These are phyloP conservation scores for Penicillium atrosanguineum DNA, from an alignment of 495 filamentous ascomycete species.

Conservation along the genomic window DNA sequence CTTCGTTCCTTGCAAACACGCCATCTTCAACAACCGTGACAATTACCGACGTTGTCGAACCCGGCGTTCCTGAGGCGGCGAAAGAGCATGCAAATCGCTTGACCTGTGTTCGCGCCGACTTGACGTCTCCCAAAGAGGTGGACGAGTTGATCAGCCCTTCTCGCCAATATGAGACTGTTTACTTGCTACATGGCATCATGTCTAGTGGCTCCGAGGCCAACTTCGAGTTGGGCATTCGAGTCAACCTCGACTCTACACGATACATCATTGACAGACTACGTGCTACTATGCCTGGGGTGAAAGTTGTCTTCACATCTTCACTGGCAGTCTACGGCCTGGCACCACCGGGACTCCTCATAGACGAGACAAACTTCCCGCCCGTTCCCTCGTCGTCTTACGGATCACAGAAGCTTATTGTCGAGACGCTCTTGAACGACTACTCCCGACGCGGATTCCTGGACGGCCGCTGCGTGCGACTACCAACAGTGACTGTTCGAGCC, in stretches of 20 bases:
- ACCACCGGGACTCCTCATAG: slow-evolving; percentile 43
- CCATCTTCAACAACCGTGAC: slow-evolving; percentile 51
- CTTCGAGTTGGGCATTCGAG: slow-evolving; percentile 67
- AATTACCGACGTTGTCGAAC: slow-evolving; percentile 63
- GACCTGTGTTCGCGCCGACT: slow-evolving; percentile 58
- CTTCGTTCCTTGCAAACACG: slow-evolving; percentile 55
- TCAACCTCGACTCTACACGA: slow-evolving; percentile 73
- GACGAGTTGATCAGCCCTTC: slow-evolving; percentile 46
- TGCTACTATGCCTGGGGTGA: slow-evolving; percentile 54
- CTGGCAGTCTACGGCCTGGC: slow-evolving; percentile 61
- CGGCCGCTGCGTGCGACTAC: slow-evolving; percentile 65
- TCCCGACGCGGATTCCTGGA: slow-evolving; percentile 68
- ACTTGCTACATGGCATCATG: slow-evolving; percentile 86
- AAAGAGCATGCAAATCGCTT: slow-evolving; percentile 41
- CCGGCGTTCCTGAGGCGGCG: slow-evolving; percentile 50
- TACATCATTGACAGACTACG: slow-evolving; percentile 62
- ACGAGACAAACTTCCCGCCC: slow-evolving; percentile 57
- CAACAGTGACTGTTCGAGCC: slow-evolving; percentile 71
- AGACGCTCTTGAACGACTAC: slow-evolving; percentile 73
- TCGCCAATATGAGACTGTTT: slow-evolving; percentile 59
- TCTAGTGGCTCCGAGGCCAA: slow-evolving; percentile 72
- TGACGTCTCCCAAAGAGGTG: slow-evolving; percentile 56
- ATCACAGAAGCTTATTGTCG: slow-evolving; percentile 74
- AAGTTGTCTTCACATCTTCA: slow-evolving; percentile 58
- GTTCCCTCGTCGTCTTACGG: slow-evolving; percentile 73